Conservation (phyloP, 352 stramenopile genomes). For the Globisporangium emineosum region DNA sequence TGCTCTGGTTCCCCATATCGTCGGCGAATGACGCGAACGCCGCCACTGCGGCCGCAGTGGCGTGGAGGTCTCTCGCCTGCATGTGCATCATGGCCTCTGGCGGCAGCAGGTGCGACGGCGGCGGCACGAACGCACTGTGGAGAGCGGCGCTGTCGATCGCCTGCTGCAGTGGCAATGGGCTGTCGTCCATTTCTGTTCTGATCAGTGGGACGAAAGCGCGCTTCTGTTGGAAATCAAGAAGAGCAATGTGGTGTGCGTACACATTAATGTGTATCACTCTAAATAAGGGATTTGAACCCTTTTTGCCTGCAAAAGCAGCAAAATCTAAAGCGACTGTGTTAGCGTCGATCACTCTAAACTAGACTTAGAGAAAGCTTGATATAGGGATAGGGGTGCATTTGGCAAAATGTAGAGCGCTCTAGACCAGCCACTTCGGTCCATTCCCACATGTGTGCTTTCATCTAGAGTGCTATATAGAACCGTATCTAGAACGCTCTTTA, state of each 20-base stretch:
- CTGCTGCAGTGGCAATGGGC: background rate
- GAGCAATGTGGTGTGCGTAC: too few relatives aligned
- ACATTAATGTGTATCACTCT: background rate
- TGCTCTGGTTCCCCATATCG: slow-evolving; percentile 8
- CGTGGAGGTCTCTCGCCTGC: background rate
- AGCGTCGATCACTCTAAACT: background rate
- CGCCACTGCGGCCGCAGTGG: background rate
- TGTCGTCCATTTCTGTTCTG: slow-evolving; percentile 14
- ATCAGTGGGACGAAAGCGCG: slow-evolving; percentile 10
- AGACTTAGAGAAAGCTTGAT: background rate
- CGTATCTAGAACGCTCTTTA: background rate
- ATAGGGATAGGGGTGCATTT: slow-evolving; percentile 13
- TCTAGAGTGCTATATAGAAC: background rate
- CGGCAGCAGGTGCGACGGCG: background rate
- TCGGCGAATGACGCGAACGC: slow-evolving; percentile 11
- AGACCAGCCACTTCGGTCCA: background rate
- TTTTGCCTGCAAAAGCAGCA: too few relatives aligned
- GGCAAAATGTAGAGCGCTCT: background rate
- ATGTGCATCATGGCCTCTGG: slow-evolving; percentile 10
- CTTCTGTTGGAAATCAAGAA: slow-evolving; percentile 2
- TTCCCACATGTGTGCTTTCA: background rate
- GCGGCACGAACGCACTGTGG: slow-evolving; percentile 4
- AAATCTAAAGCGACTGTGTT: too few relatives aligned
- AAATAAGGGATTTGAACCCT: too few relatives aligned
- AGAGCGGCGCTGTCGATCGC: background rate